Base-by-base conservation (phyloP, 2,329 filamentous ascomycete genomes). In the Cercospora brassicicola region DNA sequence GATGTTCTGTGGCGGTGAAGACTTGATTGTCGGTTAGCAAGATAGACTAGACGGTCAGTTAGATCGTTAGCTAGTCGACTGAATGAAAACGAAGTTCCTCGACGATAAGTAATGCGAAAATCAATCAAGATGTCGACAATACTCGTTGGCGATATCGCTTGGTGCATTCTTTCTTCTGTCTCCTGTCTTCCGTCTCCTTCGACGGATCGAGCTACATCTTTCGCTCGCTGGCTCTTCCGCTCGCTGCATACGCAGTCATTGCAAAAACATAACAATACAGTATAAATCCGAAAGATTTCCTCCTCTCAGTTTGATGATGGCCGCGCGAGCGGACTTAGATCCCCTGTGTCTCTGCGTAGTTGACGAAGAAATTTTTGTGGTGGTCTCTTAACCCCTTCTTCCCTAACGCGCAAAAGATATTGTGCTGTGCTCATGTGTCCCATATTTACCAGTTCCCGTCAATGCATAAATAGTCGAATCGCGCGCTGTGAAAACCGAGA, bases 31-130 rank as follows among this genome's bases (percentile, higher is more conserved):
- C n/a, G 30, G 11, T 30, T 30, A 30, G 53, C 53, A 30, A 15
- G 26, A 4, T 13, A 4, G 53, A n/a, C 26, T 31, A 30, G 53
- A 31, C 85, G 64, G 90, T 92, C 74, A 15, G 36, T 53, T 42
- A 51, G 5, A 48, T 42, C 48, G 48, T 28, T 20, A 48, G 42
- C 53, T 33, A 55, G 36, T 42, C n/a, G 20, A 11, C 10, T 9
- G 33, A 33, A 45, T n/a, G 53, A n/a, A 45, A 9, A 51, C 33
- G 48, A 51, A 36, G 23, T 31, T 57, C n/a, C 53, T n/a, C 26
- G 23, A 8, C n/a, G 15, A 33, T 18, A 33, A 57, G 2, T 20
- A 11, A 57, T 8, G 15, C 11, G 28, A 31, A 57, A 1, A 57
- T 31, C 53, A 15, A 57, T 31, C 53, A 31, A 18, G 5, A 57